phyloP scores from a whole-genome alignment of 2,329 filamentous ascomycete species.

The Aspergillus fumigatus region DNA sequence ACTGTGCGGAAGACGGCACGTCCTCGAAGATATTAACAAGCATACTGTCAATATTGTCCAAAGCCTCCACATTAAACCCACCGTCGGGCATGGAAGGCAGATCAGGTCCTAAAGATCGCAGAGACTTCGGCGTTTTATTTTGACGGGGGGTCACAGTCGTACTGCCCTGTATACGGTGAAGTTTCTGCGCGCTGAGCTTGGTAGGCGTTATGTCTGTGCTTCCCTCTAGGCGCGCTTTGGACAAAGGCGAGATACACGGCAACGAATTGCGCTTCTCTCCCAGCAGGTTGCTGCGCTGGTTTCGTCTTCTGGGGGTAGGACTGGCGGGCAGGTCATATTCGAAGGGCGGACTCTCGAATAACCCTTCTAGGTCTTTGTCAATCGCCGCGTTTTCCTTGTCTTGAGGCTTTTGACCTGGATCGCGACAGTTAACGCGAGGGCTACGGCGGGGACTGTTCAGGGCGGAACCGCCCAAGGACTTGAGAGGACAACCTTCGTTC shows the following conservation, averaged over 20 bases:
- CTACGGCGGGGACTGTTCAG: constrained; percentile 48
- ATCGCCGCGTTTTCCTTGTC: constrained; percentile 58
- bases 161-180: constrained; percentile 29
- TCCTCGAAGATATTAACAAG: constrained; percentile 38
- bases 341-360: constrained; percentile 60
- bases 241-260: constrained; percentile 34
- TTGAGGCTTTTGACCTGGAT: constrained; percentile 36
- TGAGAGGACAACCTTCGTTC: constrained; percentile 31
- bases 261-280: constrained; percentile 35
- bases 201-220: constrained; percentile 22
- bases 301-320: constrained; percentile 49
- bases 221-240: constrained; percentile 20
- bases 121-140: constrained; percentile 22
- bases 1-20: constrained; percentile 17
- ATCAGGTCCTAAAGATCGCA: constrained; percentile 14
- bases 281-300: constrained; percentile 41
- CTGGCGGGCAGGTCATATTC: constrained; percentile 54
- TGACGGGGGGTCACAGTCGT: constrained; percentile 18
- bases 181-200: constrained; percentile 29
- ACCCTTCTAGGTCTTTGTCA: constrained; percentile 49
- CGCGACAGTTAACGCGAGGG: constrained; percentile 33
- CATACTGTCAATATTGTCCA: constrained; percentile 31
- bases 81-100: constrained; percentile 19
- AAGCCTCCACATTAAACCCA: constrained; percentile 22
- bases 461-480: constrained; percentile 32